A percentile compares a stretch with the other conserved stretches of the same genome.
Evolutionary conservation across 164 flowering plant genomes (phyloP).

Genomic region (Piper longum): DNA sequence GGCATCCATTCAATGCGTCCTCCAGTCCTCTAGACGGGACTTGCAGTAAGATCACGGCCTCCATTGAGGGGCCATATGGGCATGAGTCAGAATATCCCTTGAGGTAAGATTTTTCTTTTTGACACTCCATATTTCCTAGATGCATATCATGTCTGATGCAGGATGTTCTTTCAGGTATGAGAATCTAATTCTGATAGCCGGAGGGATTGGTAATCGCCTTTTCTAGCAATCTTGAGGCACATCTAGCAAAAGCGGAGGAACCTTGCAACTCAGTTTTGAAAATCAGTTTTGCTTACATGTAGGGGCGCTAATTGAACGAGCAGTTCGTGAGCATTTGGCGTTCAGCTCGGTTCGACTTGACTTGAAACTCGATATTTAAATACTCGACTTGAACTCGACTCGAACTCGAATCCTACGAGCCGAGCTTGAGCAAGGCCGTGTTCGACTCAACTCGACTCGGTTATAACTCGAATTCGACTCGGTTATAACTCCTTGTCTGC

Average conservation of each 20-base stretch:
- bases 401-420: no score
- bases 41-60: constrained; percentile 35
- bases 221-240: constrained; percentile 76
- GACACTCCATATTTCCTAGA: no score
- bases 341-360: no score
- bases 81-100: constrained; percentile 76
- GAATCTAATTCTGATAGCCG: constrained; percentile 75
- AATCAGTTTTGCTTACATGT: constrained; percentile 44
- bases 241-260: constrained; percentile 38
- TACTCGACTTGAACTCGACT: no score
- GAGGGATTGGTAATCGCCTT: constrained; percentile 95
- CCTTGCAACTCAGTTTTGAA: constrained; percentile 41
- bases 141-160: not conserved
- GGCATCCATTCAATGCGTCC: constrained; percentile 96
- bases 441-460: no score
- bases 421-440: no score
- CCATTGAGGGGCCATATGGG: constrained; percentile 88
- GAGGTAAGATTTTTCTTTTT: constrained; percentile 25
- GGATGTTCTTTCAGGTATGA: constrained; percentile 38
- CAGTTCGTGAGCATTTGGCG: constrained; percentile 67
- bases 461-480: constrained; percentile 31
- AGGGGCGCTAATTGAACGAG: constrained; percentile 78
- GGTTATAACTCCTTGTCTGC: constrained; percentile 39
- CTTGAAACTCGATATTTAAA: no score
- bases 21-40: constrained; percentile 85